These are phyloP conservation scores for Xylariaceae sp. DNA, from an alignment of 2,329 filamentous ascomycete species.

Conservation along the genomic window DNA sequence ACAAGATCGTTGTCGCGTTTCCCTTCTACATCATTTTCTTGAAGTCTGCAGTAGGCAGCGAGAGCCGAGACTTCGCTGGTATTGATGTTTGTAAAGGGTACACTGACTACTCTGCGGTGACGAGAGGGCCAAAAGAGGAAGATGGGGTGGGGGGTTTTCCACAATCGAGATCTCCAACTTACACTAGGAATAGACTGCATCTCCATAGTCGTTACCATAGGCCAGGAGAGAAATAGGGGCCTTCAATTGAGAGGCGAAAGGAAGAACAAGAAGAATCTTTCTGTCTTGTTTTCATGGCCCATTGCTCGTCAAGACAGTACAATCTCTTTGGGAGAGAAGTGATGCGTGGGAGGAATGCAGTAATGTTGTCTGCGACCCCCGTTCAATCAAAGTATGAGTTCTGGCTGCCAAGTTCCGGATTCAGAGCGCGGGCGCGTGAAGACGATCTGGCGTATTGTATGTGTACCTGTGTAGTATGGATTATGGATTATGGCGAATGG, in stretches of 20 bases:
- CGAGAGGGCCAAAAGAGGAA: background rate
- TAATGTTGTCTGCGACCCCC: conserved; percentile 18
- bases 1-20: conserved; percentile 8
- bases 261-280: conserved; percentile 23
- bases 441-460: conserved; percentile 9
- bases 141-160: conserved; percentile 7
- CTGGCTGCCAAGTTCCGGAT: background rate
- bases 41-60: conserved; percentile 8
- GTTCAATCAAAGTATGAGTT: conserved; percentile 2
- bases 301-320: conserved; percentile 35
- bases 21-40: conserved; percentile 3
- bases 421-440: conserved; percentile 6
- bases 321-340: conserved; percentile 17
- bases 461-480: conserved; percentile 8
- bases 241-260: conserved; percentile 32
- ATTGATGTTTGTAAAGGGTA: conserved; percentile 7
- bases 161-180: conserved; percentile 34
- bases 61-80: conserved; percentile 1
- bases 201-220: conserved; percentile 37
- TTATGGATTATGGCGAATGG: conserved; percentile 1
- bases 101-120: conserved; percentile 17
- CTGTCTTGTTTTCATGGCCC: conserved; percentile 30
- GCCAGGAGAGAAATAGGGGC: conserved; percentile 35
- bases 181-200: conserved; percentile 55
- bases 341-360: conserved; percentile 24